phyloP scores from a whole-genome alignment of 2,329 filamentous ascomycete species.

The Sclerotinia sclerotiorum region DNA sequence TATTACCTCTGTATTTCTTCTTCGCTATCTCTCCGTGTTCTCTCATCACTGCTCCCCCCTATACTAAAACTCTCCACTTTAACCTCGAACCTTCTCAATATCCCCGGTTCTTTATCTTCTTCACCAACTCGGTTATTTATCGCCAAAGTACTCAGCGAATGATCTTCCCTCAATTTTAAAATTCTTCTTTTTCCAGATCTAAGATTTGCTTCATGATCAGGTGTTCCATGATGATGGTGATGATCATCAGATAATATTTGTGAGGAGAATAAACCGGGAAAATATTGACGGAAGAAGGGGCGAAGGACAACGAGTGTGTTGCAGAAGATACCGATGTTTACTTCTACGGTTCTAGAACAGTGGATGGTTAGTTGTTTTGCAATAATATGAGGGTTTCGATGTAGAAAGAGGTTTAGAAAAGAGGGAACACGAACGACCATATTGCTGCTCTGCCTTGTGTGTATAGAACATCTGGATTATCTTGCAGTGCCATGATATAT shows the following conservation, averaged over 20 bases:
- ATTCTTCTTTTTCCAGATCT: not conserved
- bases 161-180: not conserved
- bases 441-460: conserved; percentile 8
- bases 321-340: conserved; percentile 2
- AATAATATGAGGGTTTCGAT: too few relatives aligned
- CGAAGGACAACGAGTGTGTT: conserved; percentile 3
- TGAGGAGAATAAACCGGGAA: not conserved
- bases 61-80: not conserved
- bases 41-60: not conserved
- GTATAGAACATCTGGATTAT: conserved; percentile 5
- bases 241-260: not conserved
- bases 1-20: not conserved
- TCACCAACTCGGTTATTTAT: not conserved
- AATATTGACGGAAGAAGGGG: not conserved
- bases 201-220: not conserved
- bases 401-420: too few relatives aligned
- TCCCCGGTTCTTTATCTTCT: not conserved
- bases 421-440: not conserved
- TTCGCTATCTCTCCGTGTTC: not conserved
- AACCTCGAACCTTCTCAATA: not conserved
- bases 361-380: not conserved
- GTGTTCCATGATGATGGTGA: not conserved
- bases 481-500: not conserved
- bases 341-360: not conserved
- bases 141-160: not conserved